phyloP scores from a whole-genome alignment of 2,329 filamentous ascomycete species.

The Coniella vitis region DNA sequence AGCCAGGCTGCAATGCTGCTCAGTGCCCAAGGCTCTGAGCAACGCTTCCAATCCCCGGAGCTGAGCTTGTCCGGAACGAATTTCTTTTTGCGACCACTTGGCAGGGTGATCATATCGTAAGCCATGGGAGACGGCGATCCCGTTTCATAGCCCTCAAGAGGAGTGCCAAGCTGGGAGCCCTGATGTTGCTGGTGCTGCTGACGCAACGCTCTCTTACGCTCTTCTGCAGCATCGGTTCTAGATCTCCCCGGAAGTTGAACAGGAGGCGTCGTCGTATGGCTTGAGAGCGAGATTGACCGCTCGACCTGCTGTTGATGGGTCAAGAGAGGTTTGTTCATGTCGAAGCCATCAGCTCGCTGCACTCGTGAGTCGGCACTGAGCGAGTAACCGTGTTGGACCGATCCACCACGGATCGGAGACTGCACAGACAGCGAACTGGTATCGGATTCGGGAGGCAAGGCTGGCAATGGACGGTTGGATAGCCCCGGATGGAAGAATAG shows the following conservation, averaged over 20 bases:
- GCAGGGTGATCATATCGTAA: constrained; percentile 79
- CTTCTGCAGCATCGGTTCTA: constrained; percentile 84
- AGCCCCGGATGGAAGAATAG: constrained; percentile 91
- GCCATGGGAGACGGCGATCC: constrained; percentile 48
- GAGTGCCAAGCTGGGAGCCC: constrained; percentile 42
- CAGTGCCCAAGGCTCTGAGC: constrained; percentile 85
- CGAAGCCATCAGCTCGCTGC: constrained; percentile 36
- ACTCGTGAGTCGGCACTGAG: constrained; percentile 40
- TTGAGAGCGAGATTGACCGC: constrained; percentile 76
- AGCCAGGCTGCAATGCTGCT: constrained; percentile 85
- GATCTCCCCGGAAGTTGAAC: constrained; percentile 80
- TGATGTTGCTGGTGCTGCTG: constrained; percentile 47
- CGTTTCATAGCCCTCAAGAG: constrained; percentile 52
- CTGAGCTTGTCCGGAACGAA: constrained; percentile 83
- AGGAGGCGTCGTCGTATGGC: constrained; percentile 72
- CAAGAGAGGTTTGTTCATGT: constrained; percentile 33
- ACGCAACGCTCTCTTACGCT: constrained; percentile 42
- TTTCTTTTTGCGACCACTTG: constrained; percentile 69
- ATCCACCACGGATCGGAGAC: constrained; percentile 33
- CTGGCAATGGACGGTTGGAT: constrained; percentile 55
- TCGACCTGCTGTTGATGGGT: constrained; percentile 45
- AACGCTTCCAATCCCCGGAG: constrained; percentile 73
- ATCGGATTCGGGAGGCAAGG: constrained; percentile 57
- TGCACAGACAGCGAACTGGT: constrained; percentile 44
- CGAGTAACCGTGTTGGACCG: constrained; percentile 43